Conservation (phyloP, 768 basidiomycete genomes). For the Ramaria sp. region DNA sequence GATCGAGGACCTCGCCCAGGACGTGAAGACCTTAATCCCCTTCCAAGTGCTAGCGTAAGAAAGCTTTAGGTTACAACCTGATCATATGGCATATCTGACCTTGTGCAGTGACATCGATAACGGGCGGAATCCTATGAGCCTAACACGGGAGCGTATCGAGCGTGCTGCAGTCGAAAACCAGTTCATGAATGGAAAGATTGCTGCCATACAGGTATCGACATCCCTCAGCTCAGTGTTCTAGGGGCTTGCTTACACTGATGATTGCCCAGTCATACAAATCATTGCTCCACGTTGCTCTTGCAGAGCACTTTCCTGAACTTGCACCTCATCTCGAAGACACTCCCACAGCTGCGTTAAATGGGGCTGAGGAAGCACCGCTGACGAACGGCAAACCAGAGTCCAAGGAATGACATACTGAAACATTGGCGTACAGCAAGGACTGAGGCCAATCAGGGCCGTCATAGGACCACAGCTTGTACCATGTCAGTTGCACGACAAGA, state of each 20-base stretch:
- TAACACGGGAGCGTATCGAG: conserved; percentile 72
- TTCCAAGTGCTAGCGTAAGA: conserved; percentile 40
- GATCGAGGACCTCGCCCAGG: conserved; percentile 60
- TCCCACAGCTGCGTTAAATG: neutral
- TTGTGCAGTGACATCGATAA: conserved; percentile 65
- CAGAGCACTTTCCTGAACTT: conserved; percentile 64
- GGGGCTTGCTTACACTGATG: neutral
- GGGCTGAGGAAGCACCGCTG: neutral
- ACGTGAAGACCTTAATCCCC: conserved; percentile 55
- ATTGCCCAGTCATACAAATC: conserved; percentile 53
- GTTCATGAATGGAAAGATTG: conserved; percentile 84
- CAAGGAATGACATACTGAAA: neutral
- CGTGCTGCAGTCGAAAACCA: conserved; percentile 83
- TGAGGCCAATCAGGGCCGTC: no score
- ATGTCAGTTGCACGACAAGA: no score
- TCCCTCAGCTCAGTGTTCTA: neutral
- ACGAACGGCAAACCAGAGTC: neutral
- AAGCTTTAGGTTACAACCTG: neutral
- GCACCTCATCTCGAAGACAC: conserved; percentile 27
- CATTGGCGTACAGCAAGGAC: neutral
- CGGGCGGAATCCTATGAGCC: conserved; percentile 68
- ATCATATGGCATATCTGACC: neutral
- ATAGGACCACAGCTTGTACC: no score
- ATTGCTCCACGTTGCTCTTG: conserved; percentile 58
- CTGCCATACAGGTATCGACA: conserved; percentile 54